phyloP scores from a whole-genome alignment of 176 grass and related monocot genomes.

The Hordeum marinum region DNA sequence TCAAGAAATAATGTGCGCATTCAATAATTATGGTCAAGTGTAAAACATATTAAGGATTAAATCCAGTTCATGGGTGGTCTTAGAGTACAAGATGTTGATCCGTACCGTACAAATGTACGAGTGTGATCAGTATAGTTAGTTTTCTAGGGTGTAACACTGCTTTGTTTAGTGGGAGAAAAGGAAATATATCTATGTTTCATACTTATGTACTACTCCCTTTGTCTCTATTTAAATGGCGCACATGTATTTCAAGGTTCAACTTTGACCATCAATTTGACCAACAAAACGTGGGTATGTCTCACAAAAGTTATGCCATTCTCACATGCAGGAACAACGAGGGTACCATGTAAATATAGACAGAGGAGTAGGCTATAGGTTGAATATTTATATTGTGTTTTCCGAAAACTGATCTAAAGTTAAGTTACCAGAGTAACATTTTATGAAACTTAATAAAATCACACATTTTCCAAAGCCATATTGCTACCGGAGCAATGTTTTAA shows the following conservation, averaged over 20 bases:
- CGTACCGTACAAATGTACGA: not conserved
- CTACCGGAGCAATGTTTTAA: not conserved
- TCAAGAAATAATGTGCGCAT: not conserved
- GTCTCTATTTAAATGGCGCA: too few relatives aligned
- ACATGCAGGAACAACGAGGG: not conserved
- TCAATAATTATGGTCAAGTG: not conserved
- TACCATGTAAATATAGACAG: not conserved
- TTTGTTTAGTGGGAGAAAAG: not conserved
- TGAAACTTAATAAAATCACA: not conserved
- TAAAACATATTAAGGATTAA: not conserved
- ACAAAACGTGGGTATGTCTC: too few relatives aligned
- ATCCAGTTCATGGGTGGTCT: not conserved
- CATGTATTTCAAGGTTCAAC: too few relatives aligned
- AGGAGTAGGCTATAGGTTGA: not conserved
- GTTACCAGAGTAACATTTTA: not conserved
- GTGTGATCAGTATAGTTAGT: not conserved
- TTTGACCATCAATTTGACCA: too few relatives aligned
- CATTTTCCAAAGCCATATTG: conserved; percentile 7
- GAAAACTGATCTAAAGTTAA: not conserved
- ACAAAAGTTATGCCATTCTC: too few relatives aligned
- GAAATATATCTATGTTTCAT: not conserved
- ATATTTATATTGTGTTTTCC: not conserved
- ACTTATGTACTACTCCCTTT: not conserved
- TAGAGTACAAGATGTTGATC: not conserved
- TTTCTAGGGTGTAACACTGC: not conserved